Evolutionary conservation across 176 grass and related monocot species (phyloP).

Genomic region (Secale cereale): DNA sequence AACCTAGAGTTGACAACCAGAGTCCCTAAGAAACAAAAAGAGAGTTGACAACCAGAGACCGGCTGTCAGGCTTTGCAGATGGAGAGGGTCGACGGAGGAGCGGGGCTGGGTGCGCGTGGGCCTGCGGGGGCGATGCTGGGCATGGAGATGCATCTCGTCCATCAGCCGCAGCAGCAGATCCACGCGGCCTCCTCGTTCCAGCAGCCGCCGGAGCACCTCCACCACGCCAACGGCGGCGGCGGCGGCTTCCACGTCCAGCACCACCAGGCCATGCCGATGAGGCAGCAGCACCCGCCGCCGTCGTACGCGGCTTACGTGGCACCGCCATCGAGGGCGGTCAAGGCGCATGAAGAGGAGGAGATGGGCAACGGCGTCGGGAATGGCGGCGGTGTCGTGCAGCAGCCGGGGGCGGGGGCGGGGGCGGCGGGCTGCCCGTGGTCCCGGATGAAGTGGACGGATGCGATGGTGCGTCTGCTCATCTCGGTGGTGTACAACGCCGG

Average conservation of each 20-base stretch:
- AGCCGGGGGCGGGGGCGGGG: not conserved
- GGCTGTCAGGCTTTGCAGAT: conserved; percentile 8
- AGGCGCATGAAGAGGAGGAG: conserved; percentile 36
- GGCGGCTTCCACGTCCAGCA: conserved; percentile 1
- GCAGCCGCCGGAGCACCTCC: conserved; percentile 1
- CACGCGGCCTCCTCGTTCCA: not conserved
- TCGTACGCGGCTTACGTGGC: conserved; percentile 21
- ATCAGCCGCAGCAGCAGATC: not conserved
- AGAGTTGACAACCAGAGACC: not conserved
- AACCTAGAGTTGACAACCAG: not conserved
- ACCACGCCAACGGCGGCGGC: not conserved
- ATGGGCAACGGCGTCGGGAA: conserved; percentile 26
- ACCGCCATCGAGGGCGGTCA: conserved; percentile 19
- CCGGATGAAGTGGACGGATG: conserved; percentile 97
- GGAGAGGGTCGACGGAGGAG: conserved; percentile 40
- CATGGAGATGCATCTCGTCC: conserved; percentile 32
- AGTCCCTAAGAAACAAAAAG: not conserved
- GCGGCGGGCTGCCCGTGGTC: conserved; percentile 54
- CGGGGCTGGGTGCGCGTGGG: conserved; percentile 9
- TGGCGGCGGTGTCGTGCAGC: conserved; percentile 12
- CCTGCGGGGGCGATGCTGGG: conserved; percentile 30
- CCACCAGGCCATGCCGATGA: conserved; percentile 9
- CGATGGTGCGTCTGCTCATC: conserved; percentile 84
- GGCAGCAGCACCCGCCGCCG: conserved; percentile 1
- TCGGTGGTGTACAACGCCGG: conserved; percentile 67